A percentile compares a stretch with the other conserved stretches of the same genome.
phyloP scores from a whole-genome alignment of 192 early-diverging fungal genomes.

The Coemansia sp. region DNA sequence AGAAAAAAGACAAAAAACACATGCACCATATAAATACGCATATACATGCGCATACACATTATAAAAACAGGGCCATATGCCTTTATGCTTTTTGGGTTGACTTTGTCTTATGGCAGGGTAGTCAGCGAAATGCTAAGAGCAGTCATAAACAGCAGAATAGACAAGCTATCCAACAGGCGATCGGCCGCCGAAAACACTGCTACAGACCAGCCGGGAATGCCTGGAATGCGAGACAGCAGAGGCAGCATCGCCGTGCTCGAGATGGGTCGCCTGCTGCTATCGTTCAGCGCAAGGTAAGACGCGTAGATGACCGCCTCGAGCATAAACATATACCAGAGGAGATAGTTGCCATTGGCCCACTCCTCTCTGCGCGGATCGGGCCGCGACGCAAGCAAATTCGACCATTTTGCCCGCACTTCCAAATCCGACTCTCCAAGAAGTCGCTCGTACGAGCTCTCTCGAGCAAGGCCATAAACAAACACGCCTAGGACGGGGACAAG shows the following conservation, averaged over 20 bases:
- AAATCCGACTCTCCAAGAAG: conserved; percentile 30
- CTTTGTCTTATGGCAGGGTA: not conserved
- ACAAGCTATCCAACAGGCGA: conserved; percentile 35
- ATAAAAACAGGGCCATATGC: too few relatives aligned
- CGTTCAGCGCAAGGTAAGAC: conserved; percentile 21
- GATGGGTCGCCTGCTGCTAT: not conserved
- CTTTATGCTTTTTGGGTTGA: not conserved
- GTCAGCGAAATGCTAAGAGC: conserved; percentile 20
- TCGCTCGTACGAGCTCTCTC: conserved; percentile 31
- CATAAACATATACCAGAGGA: conserved; percentile 35
- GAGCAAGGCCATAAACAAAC: conserved; percentile 36
- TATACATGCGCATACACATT: too few relatives aligned
- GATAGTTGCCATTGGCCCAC: conserved; percentile 31
- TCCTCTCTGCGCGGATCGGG: conserved; percentile 39
- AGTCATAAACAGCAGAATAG: conserved; percentile 32
- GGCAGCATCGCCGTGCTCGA: not conserved
- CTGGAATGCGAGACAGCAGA: conserved; percentile 21
- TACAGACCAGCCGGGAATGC: conserved; percentile 23
- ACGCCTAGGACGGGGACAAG: conserved; percentile 28
- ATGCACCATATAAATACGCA: not conserved
- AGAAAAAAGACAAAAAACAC: not conserved
- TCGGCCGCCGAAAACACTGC: conserved; percentile 18
- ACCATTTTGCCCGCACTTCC: conserved; percentile 36
- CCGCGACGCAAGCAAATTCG: conserved; percentile 23
- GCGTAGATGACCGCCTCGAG: conserved; percentile 29